A percentile compares a stretch with the other conserved stretches of the same genome.
Evolutionary conservation across 1,139 yeast genomes (phyloP).

Genomic region (Pichia sp.): DNA sequence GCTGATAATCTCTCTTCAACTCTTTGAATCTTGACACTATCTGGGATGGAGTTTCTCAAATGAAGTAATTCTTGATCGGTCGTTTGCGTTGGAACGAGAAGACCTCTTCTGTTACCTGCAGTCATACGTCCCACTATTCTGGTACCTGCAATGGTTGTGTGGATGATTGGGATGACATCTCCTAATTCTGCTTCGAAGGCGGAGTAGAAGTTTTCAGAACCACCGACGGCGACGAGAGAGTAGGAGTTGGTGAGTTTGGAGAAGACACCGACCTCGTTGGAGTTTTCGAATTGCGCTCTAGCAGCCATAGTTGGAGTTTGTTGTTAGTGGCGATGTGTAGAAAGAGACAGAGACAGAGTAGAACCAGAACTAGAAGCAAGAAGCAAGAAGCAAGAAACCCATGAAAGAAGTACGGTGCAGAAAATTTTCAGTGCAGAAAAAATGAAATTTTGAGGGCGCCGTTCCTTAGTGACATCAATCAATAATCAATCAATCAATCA

Average conservation of each 20-base stretch:
- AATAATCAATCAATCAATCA: no score
- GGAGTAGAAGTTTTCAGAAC: conserved; percentile 95
- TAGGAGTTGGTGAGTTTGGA: conserved; percentile 94
- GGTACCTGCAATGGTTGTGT: conserved; percentile 96
- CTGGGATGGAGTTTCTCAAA: conserved; percentile 96
- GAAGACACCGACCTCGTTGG: conserved; percentile 97
- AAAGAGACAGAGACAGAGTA: not conserved
- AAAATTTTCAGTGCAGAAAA: no score
- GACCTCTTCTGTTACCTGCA: conserved; percentile 97
- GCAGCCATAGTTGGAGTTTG: conserved; percentile 13
- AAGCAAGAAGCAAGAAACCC: no score
- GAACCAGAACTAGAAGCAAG: no score
- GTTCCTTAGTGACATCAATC: no score
- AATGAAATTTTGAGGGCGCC: no score
- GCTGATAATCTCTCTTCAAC: conserved; percentile 97
- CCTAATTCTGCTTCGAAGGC: conserved; percentile 98
- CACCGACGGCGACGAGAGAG: conserved; percentile 95
- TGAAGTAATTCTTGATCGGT: conserved; percentile 99
- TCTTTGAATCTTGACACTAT: conserved; percentile 89
- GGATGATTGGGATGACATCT: conserved; percentile 92
- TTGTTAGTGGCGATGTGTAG: no score
- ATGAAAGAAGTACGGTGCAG: no score
- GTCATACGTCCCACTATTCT: conserved; percentile 98
- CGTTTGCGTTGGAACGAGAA: conserved; percentile 94
- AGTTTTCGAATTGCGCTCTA: conserved; percentile 72